These are phyloP conservation scores for Boletus pseudopeckii DNA, from an alignment of 768 basidiomycete species.

Conservation along the genomic window DNA sequence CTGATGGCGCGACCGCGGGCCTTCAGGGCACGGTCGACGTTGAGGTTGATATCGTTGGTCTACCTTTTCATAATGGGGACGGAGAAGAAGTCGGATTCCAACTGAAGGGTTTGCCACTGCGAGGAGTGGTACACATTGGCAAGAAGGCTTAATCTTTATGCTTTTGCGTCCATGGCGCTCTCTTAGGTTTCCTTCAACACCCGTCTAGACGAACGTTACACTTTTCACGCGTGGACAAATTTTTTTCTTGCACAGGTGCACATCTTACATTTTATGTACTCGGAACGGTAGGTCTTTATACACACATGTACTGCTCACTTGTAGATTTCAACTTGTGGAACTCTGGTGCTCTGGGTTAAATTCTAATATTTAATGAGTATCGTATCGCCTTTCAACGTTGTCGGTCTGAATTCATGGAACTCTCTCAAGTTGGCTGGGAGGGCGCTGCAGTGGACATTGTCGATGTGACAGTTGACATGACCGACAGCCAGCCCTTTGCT, in stretches of 20 bases:
- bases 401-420: no score
- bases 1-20: slow-evolving; percentile 65
- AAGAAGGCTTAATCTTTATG: slow-evolving; percentile 40
- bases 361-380: not conserved
- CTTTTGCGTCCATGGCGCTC: not conserved
- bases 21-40: slow-evolving; percentile 64
- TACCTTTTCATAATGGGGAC: slow-evolving; percentile 46
- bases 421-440: no score
- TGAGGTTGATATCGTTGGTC: slow-evolving; percentile 52
- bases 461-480: no score
- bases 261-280: slow-evolving; percentile 6
- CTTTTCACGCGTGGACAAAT: slow-evolving; percentile 3
- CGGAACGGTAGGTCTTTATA: slow-evolving; percentile 6
- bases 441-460: no score
- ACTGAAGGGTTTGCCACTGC: slow-evolving; percentile 61
- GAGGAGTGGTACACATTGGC: slow-evolving; percentile 61
- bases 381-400: not conserved
- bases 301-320: slow-evolving; percentile 11
- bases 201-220: not conserved
- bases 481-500: no score
- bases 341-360: not conserved
- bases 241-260: slow-evolving; percentile 6
- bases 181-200: not conserved
- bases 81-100: slow-evolving; percentile 48
- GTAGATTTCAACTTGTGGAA: slow-evolving; percentile 16